phyloP scores from a whole-genome alignment of 2,329 filamentous ascomycete species.

The Ophiostoma piceae region DNA sequence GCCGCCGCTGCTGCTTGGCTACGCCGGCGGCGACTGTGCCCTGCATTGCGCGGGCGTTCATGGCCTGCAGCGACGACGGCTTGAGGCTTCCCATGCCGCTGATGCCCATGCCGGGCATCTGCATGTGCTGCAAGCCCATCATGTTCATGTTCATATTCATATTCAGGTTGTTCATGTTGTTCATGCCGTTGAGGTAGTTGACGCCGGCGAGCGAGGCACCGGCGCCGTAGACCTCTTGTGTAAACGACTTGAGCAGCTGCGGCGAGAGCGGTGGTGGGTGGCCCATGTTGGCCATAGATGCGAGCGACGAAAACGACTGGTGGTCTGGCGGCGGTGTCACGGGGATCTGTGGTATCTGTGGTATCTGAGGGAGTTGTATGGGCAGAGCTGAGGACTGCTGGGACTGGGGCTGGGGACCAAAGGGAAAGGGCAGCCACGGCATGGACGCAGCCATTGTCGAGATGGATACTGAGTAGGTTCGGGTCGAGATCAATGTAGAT shows the following conservation, averaged over 20 bases:
- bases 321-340: constrained; percentile 40
- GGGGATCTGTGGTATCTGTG: constrained; percentile 36
- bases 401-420: constrained; percentile 29
- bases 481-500: background rate
- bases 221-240: constrained; percentile 27
- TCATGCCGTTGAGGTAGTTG: constrained; percentile 13
- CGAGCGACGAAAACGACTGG: constrained; percentile 31
- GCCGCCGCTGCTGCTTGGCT: constrained; percentile 13
- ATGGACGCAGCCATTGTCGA: constrained; percentile 31
- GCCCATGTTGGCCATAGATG: constrained; percentile 9
- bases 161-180: background rate
- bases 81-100: constrained; percentile 14
- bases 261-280: constrained; percentile 25
- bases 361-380: constrained; percentile 28
- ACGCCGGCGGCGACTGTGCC: constrained; percentile 19
- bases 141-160: background rate
- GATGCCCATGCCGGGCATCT: constrained; percentile 9
- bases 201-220: constrained; percentile 11
- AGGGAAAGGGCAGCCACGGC: constrained; percentile 31
- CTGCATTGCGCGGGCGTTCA: constrained; percentile 15
- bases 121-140: background rate
- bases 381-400: constrained; percentile 1
- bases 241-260: constrained; percentile 28
- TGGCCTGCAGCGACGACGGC: constrained; percentile 18
- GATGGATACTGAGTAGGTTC: background rate